Conservation (phyloP, 2,329 filamentous ascomycete species). For the Monosporascus sp. region DNA sequence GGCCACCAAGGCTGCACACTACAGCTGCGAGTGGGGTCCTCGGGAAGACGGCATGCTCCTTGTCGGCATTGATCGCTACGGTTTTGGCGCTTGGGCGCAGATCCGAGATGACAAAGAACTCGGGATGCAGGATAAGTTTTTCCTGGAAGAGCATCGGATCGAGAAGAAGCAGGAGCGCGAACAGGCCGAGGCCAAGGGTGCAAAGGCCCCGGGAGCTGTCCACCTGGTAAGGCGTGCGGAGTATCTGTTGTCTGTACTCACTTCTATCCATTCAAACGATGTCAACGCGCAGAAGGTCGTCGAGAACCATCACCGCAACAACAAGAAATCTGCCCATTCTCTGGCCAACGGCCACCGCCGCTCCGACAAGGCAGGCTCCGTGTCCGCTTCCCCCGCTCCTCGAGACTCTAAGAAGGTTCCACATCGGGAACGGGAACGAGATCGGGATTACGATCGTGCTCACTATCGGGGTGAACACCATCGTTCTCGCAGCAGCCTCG, state of each 20-base stretch:
- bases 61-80: conserved; percentile 86
- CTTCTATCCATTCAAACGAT: conserved; percentile 77
- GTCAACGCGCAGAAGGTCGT: conserved; percentile 71
- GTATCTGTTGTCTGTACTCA: conserved; percentile 90
- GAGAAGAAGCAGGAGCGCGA: conserved; percentile 93
- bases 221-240: conserved; percentile 93
- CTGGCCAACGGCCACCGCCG: conserved; percentile 57
- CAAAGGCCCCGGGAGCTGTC: conserved; percentile 93
- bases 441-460: conserved; percentile 38
- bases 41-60: conserved; percentile 97
- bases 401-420: conserved; percentile 44
- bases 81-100: conserved; percentile 91
- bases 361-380: conserved; percentile 51
- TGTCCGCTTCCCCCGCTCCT: conserved; percentile 69
- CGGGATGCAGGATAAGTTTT: conserved; percentile 84
- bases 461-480: conserved; percentile 43
- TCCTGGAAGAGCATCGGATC: conserved; percentile 95
- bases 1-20: conserved; percentile 86
- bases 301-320: conserved; percentile 92
- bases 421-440: conserved; percentile 43
- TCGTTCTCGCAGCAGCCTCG: conserved; percentile 45
- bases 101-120: conserved; percentile 91
- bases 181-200: conserved; percentile 71
- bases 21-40: conserved; percentile 86
- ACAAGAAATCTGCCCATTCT: conserved; percentile 63